These are phyloP conservation scores for Eremochloa ophiuroides DNA, from an alignment of 176 grass and related monocot genomes.

Conservation along the genomic window DNA sequence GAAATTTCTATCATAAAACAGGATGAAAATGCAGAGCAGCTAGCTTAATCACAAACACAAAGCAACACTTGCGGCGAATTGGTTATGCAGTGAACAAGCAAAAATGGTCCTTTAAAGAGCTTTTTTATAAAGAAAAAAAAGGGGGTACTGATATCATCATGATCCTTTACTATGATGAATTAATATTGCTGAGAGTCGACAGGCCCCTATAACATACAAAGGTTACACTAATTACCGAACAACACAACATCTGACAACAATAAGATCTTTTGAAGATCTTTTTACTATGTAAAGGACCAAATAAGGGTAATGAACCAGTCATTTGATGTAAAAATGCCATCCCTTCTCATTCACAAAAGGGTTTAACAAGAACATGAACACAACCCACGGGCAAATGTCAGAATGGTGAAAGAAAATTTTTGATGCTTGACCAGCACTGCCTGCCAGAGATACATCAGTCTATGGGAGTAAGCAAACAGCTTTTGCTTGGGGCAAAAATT, in stretches of 20 bases:
- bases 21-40: background rate
- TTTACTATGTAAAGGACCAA: background rate
- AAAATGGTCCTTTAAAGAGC: background rate
- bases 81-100: background rate
- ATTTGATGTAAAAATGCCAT: too few species aligned
- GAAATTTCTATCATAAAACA: background rate
- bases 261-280: background rate
- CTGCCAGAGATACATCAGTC: conserved; percentile 5
- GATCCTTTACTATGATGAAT: background rate
- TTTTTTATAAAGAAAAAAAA: background rate
- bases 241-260: background rate
- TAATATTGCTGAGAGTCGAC: background rate
- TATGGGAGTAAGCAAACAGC: background rate
- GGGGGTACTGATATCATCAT: background rate
- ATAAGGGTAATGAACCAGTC: too few species aligned
- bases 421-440: conserved; percentile 6
- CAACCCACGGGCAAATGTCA: background rate
- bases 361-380: background rate
- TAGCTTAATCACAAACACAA: background rate
- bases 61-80: background rate
- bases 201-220: background rate
- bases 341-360: background rate
- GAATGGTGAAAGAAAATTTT: background rate
- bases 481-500: conserved; percentile 1
- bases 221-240: background rate